phyloP scores from a whole-genome alignment of 23 red algal species.

The Rhodosorus marinus region DNA sequence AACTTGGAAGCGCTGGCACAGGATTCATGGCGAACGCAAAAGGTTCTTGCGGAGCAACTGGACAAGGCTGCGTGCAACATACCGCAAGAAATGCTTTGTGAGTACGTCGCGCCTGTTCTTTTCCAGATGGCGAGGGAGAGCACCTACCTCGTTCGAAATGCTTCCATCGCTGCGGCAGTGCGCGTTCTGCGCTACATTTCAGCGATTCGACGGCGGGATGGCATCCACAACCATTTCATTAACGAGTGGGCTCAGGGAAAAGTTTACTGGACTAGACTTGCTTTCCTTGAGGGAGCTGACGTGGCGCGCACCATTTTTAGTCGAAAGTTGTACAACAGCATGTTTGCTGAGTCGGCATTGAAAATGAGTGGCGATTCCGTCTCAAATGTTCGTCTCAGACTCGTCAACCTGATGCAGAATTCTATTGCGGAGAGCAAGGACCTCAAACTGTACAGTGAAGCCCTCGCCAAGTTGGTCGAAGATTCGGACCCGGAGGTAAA shows the following conservation, averaged over 20 bases:
- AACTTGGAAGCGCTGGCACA: constrained; percentile 20
- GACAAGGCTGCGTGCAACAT: constrained; percentile 14
- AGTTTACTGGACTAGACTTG: constrained; percentile 54
- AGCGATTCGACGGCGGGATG: constrained; percentile 20
- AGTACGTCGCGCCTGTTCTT: constrained; percentile 36
- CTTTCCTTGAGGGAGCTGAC: constrained; percentile 33
- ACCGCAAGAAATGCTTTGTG: constrained; percentile 41
- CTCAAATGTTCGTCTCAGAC: constrained; percentile 35
- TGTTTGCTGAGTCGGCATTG: constrained; percentile 28
- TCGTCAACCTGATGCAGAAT: constrained; percentile 8
- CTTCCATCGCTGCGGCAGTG: constrained; percentile 27
- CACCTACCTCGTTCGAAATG: constrained; percentile 44
- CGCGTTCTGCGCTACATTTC: constrained; percentile 35
- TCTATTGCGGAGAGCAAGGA: constrained; percentile 17
- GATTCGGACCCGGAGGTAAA: too few relatives aligned
- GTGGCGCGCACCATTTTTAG: constrained; percentile 28
- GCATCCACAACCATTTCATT: constrained; percentile 35
- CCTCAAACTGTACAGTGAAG: not conserved
- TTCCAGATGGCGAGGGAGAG: constrained; percentile 54
- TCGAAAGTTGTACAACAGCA: constrained; percentile 7
- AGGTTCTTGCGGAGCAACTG: constrained; percentile 31
- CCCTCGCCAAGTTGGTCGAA: too few relatives aligned
- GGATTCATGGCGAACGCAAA: constrained; percentile 43
- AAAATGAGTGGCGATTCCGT: constrained; percentile 19
- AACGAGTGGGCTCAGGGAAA: constrained; percentile 50